A percentile compares a stretch with the other conserved stretches of the same genome.
Evolutionary conservation across 1,284 basidiomycete genomes (phyloP).

Genomic region (Rhodotorula sp.): DNA sequence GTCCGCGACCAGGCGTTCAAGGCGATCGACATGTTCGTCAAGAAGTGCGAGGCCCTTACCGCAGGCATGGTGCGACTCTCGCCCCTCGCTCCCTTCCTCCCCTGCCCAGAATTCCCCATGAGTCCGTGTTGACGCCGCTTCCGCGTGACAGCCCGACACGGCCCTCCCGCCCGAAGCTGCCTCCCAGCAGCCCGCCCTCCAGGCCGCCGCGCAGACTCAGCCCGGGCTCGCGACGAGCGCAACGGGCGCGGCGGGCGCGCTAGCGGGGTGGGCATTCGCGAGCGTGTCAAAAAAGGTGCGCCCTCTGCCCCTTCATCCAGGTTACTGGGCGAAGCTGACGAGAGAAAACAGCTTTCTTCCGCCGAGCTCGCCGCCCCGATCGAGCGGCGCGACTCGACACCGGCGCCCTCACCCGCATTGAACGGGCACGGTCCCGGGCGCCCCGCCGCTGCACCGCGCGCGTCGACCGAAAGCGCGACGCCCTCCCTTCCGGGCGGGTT

Average conservation of each 20-base stretch:
- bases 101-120: background rate
- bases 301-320: background rate
- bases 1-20: conserved; percentile 94
- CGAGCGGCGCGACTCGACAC: conserved; percentile 45
- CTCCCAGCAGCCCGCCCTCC: conserved; percentile 19
- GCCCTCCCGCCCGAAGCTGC: conserved; percentile 48
- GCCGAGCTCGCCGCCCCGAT: conserved; percentile 46
- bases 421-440: conserved; percentile 12
- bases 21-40: conserved; percentile 80
- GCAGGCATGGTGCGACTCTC: conserved; percentile 66
- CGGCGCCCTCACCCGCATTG: conserved; percentile 2
- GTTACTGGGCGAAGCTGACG: too few species aligned
- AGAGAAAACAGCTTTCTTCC: conserved; percentile 62
- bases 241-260: conserved; percentile 80
- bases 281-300: conserved; percentile 74
- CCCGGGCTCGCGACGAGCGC: conserved; percentile 75
- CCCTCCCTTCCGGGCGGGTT: conserved; percentile 22
- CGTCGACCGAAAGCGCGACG: background rate
- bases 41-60: conserved; percentile 75
- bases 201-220: conserved; percentile 44
- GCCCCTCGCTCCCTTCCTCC: background rate
- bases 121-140: too few species aligned
- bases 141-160: conserved; percentile 65
- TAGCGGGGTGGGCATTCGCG: conserved; percentile 93
- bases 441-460: background rate